phyloP scores from a whole-genome alignment of 169 alveolate genomes.

The Plasmodium vivax region DNA sequence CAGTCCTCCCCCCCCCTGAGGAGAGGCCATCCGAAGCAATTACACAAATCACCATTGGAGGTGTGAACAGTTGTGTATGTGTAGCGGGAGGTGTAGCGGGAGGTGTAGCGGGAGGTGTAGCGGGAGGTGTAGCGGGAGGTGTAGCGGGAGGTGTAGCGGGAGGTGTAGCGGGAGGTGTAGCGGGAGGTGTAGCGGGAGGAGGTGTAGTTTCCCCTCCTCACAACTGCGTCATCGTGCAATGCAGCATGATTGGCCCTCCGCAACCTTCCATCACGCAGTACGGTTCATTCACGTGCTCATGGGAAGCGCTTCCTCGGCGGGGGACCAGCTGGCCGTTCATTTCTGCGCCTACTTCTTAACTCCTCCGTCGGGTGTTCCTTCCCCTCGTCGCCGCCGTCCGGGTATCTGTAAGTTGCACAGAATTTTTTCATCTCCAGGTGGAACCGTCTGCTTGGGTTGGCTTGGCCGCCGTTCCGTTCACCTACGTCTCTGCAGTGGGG shows the following conservation, averaged over 20 bases:
- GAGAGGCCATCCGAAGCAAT: neutral
- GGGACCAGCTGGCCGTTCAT: neutral
- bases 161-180: too few relatives aligned
- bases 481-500: neutral
- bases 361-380: neutral
- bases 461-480: neutral
- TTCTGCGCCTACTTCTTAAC: neutral
- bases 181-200: too few relatives aligned
- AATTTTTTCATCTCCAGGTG: neutral
- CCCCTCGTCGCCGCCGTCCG: neutral
- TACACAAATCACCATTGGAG: neutral
- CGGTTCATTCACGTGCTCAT: neutral
- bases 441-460: neutral
- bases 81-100: too few relatives aligned
- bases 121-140: too few relatives aligned
- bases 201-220: neutral
- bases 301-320: neutral
- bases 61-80: neutral
- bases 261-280: neutral
- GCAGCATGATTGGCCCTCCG: neutral
- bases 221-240: neutral
- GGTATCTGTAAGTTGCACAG: neutral
- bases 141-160: too few relatives aligned
- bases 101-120: too few relatives aligned
- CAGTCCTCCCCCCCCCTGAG: neutral